Percentiles rank a stretch among this genome's conserved stretches.
phyloP scores from a whole-genome alignment of 1,284 basidiomycete species.

The Clitocybe nebularis region DNA sequence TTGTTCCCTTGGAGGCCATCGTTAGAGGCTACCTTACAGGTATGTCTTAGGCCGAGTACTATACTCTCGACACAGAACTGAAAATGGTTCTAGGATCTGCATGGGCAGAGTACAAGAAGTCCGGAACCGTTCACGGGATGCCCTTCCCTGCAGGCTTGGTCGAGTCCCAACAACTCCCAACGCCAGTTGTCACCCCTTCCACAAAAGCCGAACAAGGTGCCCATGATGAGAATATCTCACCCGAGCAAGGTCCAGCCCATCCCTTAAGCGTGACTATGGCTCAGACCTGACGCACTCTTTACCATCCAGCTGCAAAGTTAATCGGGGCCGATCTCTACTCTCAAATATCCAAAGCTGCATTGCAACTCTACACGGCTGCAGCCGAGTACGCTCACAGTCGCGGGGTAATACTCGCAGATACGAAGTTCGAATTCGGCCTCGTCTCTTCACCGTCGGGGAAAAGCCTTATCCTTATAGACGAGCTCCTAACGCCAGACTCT shows the following conservation, averaged over 20 bases:
- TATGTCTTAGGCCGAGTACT: slow-evolving; percentile 27
- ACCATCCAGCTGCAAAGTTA: slow-evolving; percentile 52
- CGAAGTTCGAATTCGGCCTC: slow-evolving; percentile 88
- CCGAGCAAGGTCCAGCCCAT: slow-evolving; percentile 62
- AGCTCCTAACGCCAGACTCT: slow-evolving; percentile 95
- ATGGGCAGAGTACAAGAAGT: slow-evolving; percentile 91
- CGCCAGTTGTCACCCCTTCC: slow-evolving; percentile 93
- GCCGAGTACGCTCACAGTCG: slow-evolving; percentile 73
- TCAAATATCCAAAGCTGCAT: slow-evolving; percentile 54
- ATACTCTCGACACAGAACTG: slow-evolving; percentile 2
- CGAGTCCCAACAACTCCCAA: slow-evolving; percentile 82
- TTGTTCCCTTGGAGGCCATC: slow-evolving; percentile 95
- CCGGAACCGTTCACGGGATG: slow-evolving; percentile 88
- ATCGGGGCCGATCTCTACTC: slow-evolving; percentile 68
- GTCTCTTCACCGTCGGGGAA: slow-evolving; percentile 32
- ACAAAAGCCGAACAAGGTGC: slow-evolving; percentile 95
- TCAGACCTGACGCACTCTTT: slow-evolving; percentile 10
- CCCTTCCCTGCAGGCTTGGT: slow-evolving; percentile 70
- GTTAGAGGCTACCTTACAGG: slow-evolving; percentile 96
- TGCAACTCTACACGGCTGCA: slow-evolving; percentile 76
- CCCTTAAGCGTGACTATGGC: slow-evolving; percentile 8
- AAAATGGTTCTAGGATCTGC: slow-evolving; percentile 70
- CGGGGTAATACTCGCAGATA: slow-evolving; percentile 96
- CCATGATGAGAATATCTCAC: slow-evolving; percentile 98
- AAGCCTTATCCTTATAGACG: slow-evolving; percentile 83